Evolutionary conservation across 495 filamentous ascomycete genomes (phyloP).

Genomic region (Hypomontagnella monticulosa): DNA sequence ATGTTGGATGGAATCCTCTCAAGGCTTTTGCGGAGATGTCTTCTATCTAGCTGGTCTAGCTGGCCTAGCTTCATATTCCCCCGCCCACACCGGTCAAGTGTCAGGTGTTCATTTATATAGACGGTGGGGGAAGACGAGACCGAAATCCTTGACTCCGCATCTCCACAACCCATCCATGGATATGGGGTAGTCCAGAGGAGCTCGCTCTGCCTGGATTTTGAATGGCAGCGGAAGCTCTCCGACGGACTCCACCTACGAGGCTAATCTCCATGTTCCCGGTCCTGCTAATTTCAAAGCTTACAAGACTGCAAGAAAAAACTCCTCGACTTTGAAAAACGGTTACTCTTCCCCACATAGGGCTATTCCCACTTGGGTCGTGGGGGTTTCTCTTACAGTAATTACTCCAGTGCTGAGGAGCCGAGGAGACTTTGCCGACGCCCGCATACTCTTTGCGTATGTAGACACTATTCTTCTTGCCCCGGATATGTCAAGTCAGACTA

Average conservation of each 20-base stretch:
- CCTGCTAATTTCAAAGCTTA: not conserved
- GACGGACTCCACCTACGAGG: conserved; percentile 16
- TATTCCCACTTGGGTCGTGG: conserved; percentile 27
- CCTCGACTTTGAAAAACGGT: conserved; percentile 4
- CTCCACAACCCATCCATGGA: conserved; percentile 20
- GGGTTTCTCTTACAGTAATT: conserved; percentile 28
- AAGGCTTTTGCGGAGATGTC: conserved; percentile 7
- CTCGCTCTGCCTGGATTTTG: not conserved
- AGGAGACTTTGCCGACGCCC: conserved; percentile 5
- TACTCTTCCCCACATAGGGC: conserved; percentile 17
- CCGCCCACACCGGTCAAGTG: conserved; percentile 3
- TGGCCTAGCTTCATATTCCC: conserved; percentile 12
- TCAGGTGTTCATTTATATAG: conserved; percentile 6
- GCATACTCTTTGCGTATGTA: not conserved
- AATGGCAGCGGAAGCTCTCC: conserved; percentile 21
- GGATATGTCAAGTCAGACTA: too few relatives aligned
- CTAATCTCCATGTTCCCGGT: conserved; percentile 11
- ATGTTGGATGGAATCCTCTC: not conserved
- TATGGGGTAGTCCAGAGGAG: conserved; percentile 15
- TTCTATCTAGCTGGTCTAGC: conserved; percentile 2
- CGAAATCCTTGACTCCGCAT: conserved; percentile 15
- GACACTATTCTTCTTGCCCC: not conserved
- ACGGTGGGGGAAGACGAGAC: conserved; percentile 6
- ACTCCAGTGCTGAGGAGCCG: conserved; percentile 2
- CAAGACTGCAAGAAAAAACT: conserved; percentile 3